Evolutionary conservation across 2,329 filamentous ascomycete species (phyloP).

Genomic region (Xylaria sp.): DNA sequence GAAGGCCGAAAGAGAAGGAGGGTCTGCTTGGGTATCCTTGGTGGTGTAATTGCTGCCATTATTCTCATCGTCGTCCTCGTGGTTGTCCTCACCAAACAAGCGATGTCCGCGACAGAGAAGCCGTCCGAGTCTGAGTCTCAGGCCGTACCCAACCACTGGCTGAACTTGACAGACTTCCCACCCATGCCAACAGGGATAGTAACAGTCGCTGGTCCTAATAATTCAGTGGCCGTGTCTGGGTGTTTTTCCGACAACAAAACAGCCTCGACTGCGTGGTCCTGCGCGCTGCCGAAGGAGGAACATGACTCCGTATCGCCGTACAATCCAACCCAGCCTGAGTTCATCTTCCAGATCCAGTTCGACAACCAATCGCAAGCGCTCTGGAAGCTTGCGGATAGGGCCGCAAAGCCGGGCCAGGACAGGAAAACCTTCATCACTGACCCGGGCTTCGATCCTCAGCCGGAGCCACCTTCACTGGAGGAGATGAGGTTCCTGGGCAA

Average conservation of each 20-base stretch:
- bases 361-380: slow-evolving; percentile 62
- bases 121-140: too few relatives aligned
- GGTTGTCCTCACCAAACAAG: slow-evolving; percentile 56
- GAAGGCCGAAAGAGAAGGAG: slow-evolving; percentile 69
- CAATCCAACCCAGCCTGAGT: slow-evolving; percentile 72
- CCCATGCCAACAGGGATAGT: slow-evolving; percentile 84
- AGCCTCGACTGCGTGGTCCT: slow-evolving; percentile 76
- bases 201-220: slow-evolving; percentile 76
- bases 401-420: slow-evolving; percentile 14
- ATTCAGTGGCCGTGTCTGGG: slow-evolving; percentile 64
- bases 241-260: slow-evolving; percentile 75
- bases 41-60: slow-evolving; percentile 59
- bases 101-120: slow-evolving; percentile 15
- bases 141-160: slow-evolving; percentile 61
- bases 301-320: slow-evolving; percentile 69
- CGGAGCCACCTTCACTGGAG: slow-evolving; percentile 62
- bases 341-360: slow-evolving; percentile 79
- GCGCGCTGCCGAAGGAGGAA: slow-evolving; percentile 78
- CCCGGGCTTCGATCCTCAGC: slow-evolving; percentile 54
- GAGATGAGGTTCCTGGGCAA: slow-evolving; percentile 85
- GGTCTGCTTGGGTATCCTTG: slow-evolving; percentile 60
- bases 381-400: slow-evolving; percentile 54
- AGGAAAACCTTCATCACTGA: slow-evolving; percentile 32
- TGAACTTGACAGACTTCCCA: slow-evolving; percentile 86
- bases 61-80: slow-evolving; percentile 63